Conservation (phyloP, 768 basidiomycete genomes). For the Porpolomopsis calyptriformis region DNA sequence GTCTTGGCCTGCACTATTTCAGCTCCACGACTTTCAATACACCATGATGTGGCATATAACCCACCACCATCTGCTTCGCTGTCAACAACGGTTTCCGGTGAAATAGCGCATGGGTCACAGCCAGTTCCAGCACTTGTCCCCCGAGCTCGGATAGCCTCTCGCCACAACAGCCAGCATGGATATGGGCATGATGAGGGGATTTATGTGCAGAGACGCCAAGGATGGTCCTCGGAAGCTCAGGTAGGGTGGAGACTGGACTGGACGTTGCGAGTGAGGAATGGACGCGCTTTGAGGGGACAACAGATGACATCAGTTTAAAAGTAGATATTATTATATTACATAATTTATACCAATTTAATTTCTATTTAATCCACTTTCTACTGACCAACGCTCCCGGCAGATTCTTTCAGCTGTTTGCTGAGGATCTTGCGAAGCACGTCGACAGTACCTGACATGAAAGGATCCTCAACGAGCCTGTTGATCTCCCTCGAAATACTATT, state of each 20-base stretch:
- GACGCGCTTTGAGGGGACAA: conserved; percentile 5
- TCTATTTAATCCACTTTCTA: too few relatives aligned
- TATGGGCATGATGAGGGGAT: conserved; percentile 39
- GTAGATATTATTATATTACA: too few relatives aligned
- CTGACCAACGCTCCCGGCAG: too few relatives aligned
- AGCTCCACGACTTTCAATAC: neutral
- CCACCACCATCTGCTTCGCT: conserved; percentile 41
- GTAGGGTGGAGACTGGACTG: conserved; percentile 11
- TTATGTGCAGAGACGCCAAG: conserved; percentile 64
- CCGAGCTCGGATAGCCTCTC: conserved; percentile 48
- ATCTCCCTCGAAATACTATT: conserved; percentile 35
- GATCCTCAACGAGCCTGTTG: conserved; percentile 31
- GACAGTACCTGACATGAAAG: conserved; percentile 25
- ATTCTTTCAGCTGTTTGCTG: conserved; percentile 6
- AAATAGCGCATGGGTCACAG: conserved; percentile 38
- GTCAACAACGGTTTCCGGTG: conserved; percentile 39
- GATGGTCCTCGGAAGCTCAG: conserved; percentile 42
- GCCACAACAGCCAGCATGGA: conserved; percentile 37
- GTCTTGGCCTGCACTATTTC: conserved; percentile 19
- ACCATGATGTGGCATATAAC: conserved; percentile 13
- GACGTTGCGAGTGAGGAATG: conserved; percentile 21
- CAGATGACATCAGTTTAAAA: too few relatives aligned
- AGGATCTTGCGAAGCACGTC: conserved; percentile 22
- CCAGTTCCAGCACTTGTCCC: conserved; percentile 33
- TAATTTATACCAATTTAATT: too few relatives aligned